phyloP scores from a whole-genome alignment of 768 basidiomycete genomes.

The Hypsizygus marmoreus region DNA sequence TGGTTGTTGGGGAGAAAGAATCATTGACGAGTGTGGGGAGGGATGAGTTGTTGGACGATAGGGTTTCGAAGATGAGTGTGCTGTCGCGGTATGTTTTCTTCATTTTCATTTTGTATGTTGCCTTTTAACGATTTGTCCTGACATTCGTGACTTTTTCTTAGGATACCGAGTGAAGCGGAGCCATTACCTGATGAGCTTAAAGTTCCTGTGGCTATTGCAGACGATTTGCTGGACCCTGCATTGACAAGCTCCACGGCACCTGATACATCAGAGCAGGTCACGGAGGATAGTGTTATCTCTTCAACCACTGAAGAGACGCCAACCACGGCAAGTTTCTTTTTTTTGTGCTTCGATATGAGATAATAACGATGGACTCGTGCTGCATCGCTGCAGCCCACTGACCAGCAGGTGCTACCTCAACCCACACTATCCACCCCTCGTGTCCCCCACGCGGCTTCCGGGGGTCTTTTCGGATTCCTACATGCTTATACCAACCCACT shows the following conservation, averaged over 20 bases:
- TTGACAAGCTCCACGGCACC: conserved; percentile 16
- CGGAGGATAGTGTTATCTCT: conserved; percentile 18
- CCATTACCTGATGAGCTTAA: conserved; percentile 62
- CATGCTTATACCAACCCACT: conserved; percentile 62
- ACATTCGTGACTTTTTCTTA: conserved; percentile 23
- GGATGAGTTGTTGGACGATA: conserved; percentile 76
- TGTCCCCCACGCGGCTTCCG: conserved; percentile 24
- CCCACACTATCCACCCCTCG: conserved; percentile 18
- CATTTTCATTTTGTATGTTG: conserved; percentile 10
- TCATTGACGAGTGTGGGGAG: conserved; percentile 68
- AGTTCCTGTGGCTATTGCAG: conserved; percentile 60
- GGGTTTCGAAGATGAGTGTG: conserved; percentile 63
- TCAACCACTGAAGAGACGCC: conserved; percentile 27
- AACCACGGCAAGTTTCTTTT: conserved; percentile 27
- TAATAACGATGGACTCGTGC: neutral
- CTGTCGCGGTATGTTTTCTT: conserved; percentile 59
- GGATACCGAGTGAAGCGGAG: conserved; percentile 58
- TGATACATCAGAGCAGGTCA: conserved; percentile 19
- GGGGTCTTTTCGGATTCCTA: conserved; percentile 61
- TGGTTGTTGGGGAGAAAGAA: conserved; percentile 76
- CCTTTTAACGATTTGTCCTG: neutral
- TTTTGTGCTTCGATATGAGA: conserved; percentile 14
- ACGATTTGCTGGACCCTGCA: conserved; percentile 53
- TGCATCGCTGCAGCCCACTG: conserved; percentile 18
- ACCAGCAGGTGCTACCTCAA: conserved; percentile 12